These are phyloP conservation scores for Prunus mira DNA, from an alignment of 306 rosid genomes.

Conservation along the genomic window DNA sequence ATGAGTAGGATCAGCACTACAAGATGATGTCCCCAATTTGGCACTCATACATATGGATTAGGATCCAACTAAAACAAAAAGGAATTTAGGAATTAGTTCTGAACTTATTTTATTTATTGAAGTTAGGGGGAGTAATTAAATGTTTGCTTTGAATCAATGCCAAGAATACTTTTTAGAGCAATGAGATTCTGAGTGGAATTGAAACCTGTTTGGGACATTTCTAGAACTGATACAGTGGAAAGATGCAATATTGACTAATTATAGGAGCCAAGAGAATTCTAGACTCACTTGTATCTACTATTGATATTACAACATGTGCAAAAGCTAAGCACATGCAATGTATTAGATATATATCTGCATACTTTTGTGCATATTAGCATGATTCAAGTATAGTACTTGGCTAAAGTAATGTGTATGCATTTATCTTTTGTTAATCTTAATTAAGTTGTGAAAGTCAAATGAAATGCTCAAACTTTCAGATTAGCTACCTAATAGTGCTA, in stretches of 20 bases:
- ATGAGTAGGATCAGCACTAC: conserved; percentile 22
- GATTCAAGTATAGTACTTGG: too few relatives aligned
- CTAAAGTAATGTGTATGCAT: too few relatives aligned
- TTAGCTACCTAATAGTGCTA: background rate
- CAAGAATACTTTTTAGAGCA: background rate
- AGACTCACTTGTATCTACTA: background rate
- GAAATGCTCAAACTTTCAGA: background rate
- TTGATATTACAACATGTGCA: background rate
- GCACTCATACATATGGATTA: background rate
- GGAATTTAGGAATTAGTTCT: background rate
- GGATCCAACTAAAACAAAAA: background rate
- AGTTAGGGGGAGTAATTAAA: background rate
- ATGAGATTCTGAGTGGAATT: conserved; percentile 3
- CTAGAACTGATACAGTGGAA: background rate
- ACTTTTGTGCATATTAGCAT: background rate
- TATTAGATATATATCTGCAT: background rate
- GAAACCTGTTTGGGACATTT: background rate
- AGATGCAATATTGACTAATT: background rate
- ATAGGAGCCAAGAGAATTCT: background rate
- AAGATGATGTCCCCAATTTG: conserved; percentile 1
- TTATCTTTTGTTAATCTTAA: too few relatives aligned
- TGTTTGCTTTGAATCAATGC: conserved; percentile 1
- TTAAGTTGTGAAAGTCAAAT: too few relatives aligned
- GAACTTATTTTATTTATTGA: background rate
- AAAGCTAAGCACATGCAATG: background rate